These are phyloP conservation scores for Fusarium sp. DNA, from an alignment of 2,329 filamentous ascomycete species.

Conservation along the genomic window DNA sequence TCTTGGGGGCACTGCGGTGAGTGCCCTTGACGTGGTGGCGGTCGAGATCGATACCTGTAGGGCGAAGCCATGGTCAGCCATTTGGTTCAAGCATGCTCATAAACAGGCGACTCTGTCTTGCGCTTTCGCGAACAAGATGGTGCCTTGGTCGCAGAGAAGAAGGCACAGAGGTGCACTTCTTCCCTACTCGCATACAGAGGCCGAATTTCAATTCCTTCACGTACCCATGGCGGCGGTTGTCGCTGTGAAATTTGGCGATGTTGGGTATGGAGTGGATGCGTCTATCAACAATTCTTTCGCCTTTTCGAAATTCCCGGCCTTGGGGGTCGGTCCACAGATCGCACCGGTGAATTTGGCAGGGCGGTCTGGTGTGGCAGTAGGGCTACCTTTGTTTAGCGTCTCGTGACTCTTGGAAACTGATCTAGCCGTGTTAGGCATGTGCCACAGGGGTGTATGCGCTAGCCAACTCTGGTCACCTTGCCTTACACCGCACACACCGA, in stretches of 20 bases:
- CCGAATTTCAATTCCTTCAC: conserved; percentile 55
- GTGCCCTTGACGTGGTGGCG: conserved; percentile 73
- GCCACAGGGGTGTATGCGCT: background rate
- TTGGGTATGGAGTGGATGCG: conserved; percentile 45
- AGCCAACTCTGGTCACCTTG: conserved; percentile 6
- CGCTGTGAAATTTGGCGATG: conserved; percentile 54
- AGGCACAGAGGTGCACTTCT: conserved; percentile 19
- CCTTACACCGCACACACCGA: background rate
- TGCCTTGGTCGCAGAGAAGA: conserved; percentile 44
- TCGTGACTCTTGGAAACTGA: conserved; percentile 3
- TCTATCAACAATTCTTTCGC: conserved; percentile 36
- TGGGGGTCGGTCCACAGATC: conserved; percentile 18
- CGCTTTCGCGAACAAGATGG: conserved; percentile 43
- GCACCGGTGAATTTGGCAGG: conserved; percentile 23
- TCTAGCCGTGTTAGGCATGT: background rate
- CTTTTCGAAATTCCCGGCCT: conserved; percentile 46
- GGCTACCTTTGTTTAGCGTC: conserved; percentile 36
- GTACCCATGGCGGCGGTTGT: conserved; percentile 69
- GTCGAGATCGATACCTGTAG: conserved; percentile 76
- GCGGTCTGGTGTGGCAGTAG: conserved; percentile 59
- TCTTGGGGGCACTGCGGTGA: conserved; percentile 96
- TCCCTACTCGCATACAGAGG: conserved; percentile 63
- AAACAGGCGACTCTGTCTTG: conserved; percentile 45
- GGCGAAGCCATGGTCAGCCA: conserved; percentile 67
- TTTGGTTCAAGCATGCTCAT: conserved; percentile 71